A percentile compares a stretch with the other conserved stretches of the same genome.
phyloP scores from a whole-genome alignment of 2,329 filamentous ascomycete genomes.

The Cercospora citrullina region DNA sequence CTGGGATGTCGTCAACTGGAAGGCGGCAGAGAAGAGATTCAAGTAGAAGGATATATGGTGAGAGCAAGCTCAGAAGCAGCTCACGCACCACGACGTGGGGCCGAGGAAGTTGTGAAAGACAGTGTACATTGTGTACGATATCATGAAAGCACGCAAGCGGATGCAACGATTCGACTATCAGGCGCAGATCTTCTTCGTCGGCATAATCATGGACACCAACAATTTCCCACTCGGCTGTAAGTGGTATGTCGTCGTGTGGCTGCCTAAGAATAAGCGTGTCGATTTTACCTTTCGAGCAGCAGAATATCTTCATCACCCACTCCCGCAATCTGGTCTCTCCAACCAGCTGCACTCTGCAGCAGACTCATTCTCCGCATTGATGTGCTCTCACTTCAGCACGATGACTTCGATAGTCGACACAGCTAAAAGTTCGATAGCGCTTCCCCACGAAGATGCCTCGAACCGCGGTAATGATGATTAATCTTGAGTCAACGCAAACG shows the following conservation, averaged over 20 bases:
- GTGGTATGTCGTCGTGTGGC: neutral
- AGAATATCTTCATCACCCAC: neutral
- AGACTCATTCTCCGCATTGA: no score
- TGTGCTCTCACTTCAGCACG: neutral
- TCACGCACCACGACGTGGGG: neutral
- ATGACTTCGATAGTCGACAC: neutral
- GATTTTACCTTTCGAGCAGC: neutral
- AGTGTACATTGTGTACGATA: conserved; percentile 12
- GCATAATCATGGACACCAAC: neutral
- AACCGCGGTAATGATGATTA: no score
- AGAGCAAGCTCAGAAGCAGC: neutral
- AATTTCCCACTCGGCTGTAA: neutral
- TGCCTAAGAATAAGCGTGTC: neutral
- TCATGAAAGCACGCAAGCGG: neutral
- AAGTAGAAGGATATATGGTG: conserved; percentile 28
- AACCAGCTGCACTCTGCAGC: no score
- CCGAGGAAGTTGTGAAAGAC: neutral
- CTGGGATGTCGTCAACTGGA: conserved; percentile 97
- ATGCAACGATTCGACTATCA: neutral
- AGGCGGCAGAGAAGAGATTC: conserved; percentile 60
- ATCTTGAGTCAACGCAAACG: no score
- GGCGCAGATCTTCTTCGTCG: neutral
- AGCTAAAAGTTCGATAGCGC: no score
- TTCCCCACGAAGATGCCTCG: no score
- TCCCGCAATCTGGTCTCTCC: no score